These are phyloP conservation scores for Linaria vulgaris DNA, from an alignment of 257 asterid species.

Conservation along the genomic window DNA sequence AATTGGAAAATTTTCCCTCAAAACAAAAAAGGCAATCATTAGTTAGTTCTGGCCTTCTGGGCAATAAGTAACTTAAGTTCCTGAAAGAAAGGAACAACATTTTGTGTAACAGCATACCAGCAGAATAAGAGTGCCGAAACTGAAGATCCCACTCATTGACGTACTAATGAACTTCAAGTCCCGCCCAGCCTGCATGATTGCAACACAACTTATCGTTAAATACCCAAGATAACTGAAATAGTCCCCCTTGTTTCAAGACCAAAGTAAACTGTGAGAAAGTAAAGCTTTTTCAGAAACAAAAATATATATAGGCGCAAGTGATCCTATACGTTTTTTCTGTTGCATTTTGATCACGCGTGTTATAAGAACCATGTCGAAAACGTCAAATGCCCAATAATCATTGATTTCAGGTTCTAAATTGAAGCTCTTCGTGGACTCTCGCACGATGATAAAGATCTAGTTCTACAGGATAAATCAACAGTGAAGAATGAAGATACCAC, in stretches of 20 bases:
- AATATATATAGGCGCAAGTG: neutral
- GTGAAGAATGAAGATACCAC: conserved; percentile 6
- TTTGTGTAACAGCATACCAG: conserved; percentile 48
- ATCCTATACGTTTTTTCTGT: neutral
- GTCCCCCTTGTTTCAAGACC: neutral
- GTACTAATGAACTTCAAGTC: conserved; percentile 82
- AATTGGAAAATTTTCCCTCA: too few relatives aligned
- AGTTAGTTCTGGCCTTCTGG: too few relatives aligned
- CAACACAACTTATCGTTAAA: conserved; percentile 18
- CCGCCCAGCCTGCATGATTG: conserved; percentile 77
- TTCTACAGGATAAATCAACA: neutral
- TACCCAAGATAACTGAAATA: conserved; percentile 5
- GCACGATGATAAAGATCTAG: too few relatives aligned
- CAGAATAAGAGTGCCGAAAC: conserved; percentile 61
- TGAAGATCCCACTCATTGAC: conserved; percentile 68
- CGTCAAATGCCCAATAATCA: too few relatives aligned
- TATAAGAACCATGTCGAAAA: too few relatives aligned
- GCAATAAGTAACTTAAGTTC: too few relatives aligned
- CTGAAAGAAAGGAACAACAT: too few relatives aligned
- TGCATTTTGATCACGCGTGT: neutral
- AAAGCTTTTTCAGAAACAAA: neutral
- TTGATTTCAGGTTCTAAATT: too few relatives aligned
- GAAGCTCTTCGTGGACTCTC: conserved; percentile 4
- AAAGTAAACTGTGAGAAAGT: neutral
- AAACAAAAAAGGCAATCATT: too few relatives aligned